Evolutionary conservation across 345 rosid genomes (phyloP).

Genomic region (Lepidium africanum): DNA sequence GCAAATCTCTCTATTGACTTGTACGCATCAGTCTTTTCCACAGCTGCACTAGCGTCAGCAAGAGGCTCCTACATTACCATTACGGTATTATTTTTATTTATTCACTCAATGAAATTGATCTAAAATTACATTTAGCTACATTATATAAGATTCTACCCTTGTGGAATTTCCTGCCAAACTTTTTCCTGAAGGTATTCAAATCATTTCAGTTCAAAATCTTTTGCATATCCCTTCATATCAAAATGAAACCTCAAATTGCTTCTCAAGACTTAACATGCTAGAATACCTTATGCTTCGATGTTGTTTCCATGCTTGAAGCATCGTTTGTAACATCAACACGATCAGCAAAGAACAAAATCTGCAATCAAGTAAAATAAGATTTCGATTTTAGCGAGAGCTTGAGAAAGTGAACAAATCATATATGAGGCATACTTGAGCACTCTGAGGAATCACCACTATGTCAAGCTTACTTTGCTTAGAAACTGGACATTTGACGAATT

Average conservation of each 20-base stretch:
- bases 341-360: slow-evolving; percentile 57
- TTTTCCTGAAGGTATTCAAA: neutral
- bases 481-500: slow-evolving; percentile 69
- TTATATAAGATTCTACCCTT: neutral
- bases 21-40: slow-evolving; percentile 31
- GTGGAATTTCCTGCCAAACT: neutral
- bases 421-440: neutral
- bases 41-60: slow-evolving; percentile 2
- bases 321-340: slow-evolving; percentile 36
- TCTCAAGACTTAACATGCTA: neutral
- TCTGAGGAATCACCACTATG: neutral
- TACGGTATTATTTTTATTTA: neutral
- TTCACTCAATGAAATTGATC: neutral
- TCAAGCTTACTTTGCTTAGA: slow-evolving; percentile 51
- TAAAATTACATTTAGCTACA: neutral
- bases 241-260: neutral
- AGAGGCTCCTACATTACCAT: slow-evolving; percentile 31
- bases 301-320: slow-evolving; percentile 25
- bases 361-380: slow-evolving; percentile 14
- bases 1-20: slow-evolving; percentile 53
- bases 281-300: slow-evolving; percentile 33
- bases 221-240: neutral
- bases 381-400: neutral
- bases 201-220: neutral
- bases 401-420: neutral